A percentile compares a stretch with the other conserved stretches of the same genome.
Conservation (phyloP, 768 basidiomycete genomes). For the Serendipita vermifera region DNA sequence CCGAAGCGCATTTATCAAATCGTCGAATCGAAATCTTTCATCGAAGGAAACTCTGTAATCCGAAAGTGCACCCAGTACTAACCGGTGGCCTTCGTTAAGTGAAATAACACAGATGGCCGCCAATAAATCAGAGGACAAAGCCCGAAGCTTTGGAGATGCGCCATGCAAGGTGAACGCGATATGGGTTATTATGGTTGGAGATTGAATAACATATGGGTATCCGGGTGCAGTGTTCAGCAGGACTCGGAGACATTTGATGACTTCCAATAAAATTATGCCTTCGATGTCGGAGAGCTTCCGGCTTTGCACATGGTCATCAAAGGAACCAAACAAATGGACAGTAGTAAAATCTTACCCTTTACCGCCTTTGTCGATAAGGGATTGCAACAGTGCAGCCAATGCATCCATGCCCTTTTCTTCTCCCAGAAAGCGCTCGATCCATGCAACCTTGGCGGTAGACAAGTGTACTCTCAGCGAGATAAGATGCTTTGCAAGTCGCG, state of each 20-base stretch:
- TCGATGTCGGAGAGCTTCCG: constrained; percentile 46
- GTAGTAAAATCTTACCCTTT: constrained; percentile 30
- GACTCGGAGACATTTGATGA: constrained; percentile 67
- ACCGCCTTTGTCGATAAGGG: constrained; percentile 54
- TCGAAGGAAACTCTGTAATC: constrained; percentile 61
- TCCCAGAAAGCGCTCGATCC: constrained; percentile 68
- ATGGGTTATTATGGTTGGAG: constrained; percentile 53
- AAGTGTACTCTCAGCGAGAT: constrained; percentile 75
- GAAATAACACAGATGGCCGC: constrained; percentile 75
- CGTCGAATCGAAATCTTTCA: constrained; percentile 71
- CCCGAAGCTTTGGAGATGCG: constrained; percentile 53
- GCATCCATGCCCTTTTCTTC: constrained; percentile 50
- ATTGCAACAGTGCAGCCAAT: constrained; percentile 43
- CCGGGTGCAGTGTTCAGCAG: constrained; percentile 78
- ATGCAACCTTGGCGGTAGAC: constrained; percentile 64
- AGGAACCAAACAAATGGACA: neutral
- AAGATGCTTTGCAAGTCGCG: constrained; percentile 59
- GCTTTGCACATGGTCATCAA: constrained; percentile 9
- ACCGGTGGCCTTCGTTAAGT: constrained; percentile 52
- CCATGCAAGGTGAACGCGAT: constrained; percentile 58
- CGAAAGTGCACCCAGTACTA: constrained; percentile 64
- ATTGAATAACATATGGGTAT: constrained; percentile 51
- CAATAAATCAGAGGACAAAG: constrained; percentile 60
- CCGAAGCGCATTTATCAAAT: constrained; percentile 49
- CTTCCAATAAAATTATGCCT: constrained; percentile 52